phyloP scores from a whole-genome alignment of 495 filamentous ascomycete genomes.

The Extremus antarcticus region DNA sequence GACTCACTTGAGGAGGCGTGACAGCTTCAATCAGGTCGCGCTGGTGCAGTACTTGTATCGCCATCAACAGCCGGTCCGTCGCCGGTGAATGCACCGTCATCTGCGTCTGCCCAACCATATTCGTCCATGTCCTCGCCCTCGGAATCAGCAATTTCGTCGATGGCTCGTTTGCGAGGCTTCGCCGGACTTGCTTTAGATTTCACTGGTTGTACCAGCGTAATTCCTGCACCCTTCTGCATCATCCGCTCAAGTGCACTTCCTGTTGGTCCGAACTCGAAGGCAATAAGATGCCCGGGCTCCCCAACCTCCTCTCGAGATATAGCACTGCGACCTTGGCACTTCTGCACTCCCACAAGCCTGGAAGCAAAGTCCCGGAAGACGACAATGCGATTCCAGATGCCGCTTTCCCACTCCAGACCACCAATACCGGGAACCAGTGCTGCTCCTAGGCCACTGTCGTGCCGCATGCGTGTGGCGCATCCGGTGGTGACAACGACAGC shows the following conservation, averaged over 20 bases:
- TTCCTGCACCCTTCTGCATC: not conserved
- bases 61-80: constrained; percentile 1
- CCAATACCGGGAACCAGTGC: constrained; percentile 57
- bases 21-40: not conserved
- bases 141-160: constrained; percentile 24
- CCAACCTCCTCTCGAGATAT: constrained; percentile 15
- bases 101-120: constrained; percentile 23
- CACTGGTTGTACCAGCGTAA: constrained; percentile 11
- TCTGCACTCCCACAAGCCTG: constrained; percentile 25
- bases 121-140: constrained; percentile 24
- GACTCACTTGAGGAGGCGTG: too few species aligned
- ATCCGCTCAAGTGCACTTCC: constrained; percentile 13
- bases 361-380: constrained; percentile 55
- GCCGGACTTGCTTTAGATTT: constrained; percentile 23
- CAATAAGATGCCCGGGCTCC: constrained; percentile 14
- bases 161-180: constrained; percentile 16
- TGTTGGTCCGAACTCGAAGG: constrained; percentile 23
- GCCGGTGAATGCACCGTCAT: constrained; percentile 16
- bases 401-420: constrained; percentile 57
- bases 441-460: constrained; percentile 35
- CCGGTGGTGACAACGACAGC: constrained; percentile 63
- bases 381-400: constrained; percentile 53
- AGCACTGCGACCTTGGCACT: constrained; percentile 11
- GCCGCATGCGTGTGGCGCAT: constrained; percentile 55
- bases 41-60: not conserved